A percentile compares a stretch with the other conserved stretches of the same genome.
These are phyloP conservation scores for Barnettozyma californica DNA, from an alignment of 805 yeast species.

Conservation along the genomic window DNA sequence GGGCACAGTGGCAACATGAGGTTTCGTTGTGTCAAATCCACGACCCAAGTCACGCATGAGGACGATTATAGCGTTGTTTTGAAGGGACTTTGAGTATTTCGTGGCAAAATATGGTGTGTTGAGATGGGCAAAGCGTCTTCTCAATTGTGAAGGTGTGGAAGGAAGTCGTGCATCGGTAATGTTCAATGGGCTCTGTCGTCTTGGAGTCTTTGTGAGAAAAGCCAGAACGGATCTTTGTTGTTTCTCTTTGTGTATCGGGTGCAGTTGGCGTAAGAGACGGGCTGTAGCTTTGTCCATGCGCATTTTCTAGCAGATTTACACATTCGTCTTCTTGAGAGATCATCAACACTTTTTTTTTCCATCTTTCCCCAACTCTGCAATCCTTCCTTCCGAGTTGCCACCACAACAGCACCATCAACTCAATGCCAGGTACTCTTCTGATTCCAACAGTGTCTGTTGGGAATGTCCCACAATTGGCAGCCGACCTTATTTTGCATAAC, in stretches of 20 bases:
- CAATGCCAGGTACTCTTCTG: conserved; percentile 1
- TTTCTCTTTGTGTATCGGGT: background rate
- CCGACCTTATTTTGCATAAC: conserved; percentile 70
- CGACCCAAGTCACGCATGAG: background rate
- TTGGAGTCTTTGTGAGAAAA: background rate
- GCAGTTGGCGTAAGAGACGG: background rate
- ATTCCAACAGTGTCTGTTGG: conserved; percentile 84
- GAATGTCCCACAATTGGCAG: conserved; percentile 79
- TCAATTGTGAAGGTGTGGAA: background rate
- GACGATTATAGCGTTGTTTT: background rate
- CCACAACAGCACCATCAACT: background rate
- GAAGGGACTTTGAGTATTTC: background rate
- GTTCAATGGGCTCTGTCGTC: background rate
- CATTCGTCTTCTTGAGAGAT: background rate
- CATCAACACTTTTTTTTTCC: background rate
- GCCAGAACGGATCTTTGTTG: background rate
- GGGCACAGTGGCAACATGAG: background rate
- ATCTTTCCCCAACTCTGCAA: background rate
- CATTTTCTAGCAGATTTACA: background rate
- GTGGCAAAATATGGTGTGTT: background rate
- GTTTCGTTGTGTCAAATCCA: background rate
- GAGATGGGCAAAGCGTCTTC: background rate
- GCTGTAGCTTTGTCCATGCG: background rate
- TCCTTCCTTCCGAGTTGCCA: background rate
- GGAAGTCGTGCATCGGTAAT: background rate